Evolutionary conservation across 768 basidiomycete species (phyloP).

Genomic region (Crassisporium funariophilum): DNA sequence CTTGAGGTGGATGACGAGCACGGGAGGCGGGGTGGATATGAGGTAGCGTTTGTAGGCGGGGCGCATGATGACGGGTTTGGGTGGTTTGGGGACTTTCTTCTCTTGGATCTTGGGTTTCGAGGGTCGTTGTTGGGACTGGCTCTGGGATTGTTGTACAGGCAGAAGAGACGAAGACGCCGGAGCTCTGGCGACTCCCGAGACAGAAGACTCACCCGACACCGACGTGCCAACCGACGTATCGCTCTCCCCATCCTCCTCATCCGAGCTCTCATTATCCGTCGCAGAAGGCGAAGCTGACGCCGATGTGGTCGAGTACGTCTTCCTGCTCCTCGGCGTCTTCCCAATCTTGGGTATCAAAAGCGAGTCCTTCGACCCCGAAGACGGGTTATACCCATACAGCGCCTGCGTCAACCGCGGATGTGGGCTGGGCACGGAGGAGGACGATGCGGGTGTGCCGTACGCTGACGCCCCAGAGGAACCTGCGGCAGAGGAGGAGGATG

Average conservation of each 20-base stretch:
- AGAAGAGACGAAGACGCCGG: conserved; percentile 14
- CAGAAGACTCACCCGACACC: conserved; percentile 23
- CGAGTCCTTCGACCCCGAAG: conserved; percentile 24
- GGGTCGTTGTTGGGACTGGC: background rate
- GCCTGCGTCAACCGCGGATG: conserved; percentile 13
- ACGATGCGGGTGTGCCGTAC: background rate
- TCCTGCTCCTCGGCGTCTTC: conserved; percentile 5
- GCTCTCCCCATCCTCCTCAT: conserved; percentile 40
- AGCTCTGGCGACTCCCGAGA: conserved; percentile 2
- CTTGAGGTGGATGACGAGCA: conserved; percentile 92
- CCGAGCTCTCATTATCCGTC: conserved; percentile 39
- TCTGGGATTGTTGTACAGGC: background rate
- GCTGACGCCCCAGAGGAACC: background rate
- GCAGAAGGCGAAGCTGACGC: conserved; percentile 6
- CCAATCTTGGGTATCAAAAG: conserved; percentile 20
- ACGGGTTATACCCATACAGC: conserved; percentile 12
- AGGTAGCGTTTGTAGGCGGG: conserved; percentile 95
- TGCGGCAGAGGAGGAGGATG: background rate
- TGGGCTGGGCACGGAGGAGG: background rate
- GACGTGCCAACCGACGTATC: conserved; percentile 38
- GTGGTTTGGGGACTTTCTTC: conserved; percentile 33
- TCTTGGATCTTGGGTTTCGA: conserved; percentile 8
- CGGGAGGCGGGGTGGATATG: conserved; percentile 80
- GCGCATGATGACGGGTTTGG: conserved; percentile 72
- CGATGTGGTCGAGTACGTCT: conserved; percentile 12